phyloP scores from a whole-genome alignment of 1,284 basidiomycete species.

The Vanrija pseudolonga region DNA sequence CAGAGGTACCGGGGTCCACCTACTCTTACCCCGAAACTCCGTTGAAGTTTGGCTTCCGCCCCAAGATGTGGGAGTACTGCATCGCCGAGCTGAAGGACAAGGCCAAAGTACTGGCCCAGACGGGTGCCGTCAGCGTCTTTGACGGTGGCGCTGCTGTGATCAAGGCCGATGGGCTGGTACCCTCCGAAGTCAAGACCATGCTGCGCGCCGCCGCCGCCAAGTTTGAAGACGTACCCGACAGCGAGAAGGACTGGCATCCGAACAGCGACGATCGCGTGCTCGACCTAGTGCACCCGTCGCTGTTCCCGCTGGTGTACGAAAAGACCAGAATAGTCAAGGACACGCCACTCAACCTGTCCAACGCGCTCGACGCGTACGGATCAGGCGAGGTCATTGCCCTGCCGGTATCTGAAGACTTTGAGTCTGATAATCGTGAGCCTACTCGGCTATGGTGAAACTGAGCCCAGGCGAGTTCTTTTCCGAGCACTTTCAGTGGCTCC shows the following conservation, averaged over 20 bases:
- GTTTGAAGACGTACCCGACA: conserved; percentile 3
- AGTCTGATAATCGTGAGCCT: no score
- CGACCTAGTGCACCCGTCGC: conserved; percentile 14
- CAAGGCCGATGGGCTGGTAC: neutral
- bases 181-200: neutral
- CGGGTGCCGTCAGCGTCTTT: neutral
- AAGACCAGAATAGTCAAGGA: conserved; percentile 4
- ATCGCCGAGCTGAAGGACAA: conserved; percentile 13
- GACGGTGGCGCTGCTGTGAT: conserved; percentile 1
- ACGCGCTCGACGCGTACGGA: neutral
- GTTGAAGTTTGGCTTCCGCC: neutral
- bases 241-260: conserved; percentile 18
- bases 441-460: no score
- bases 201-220: neutral
- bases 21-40: neutral
- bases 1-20: neutral
- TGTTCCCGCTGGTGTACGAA: conserved; percentile 13
- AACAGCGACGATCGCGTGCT: conserved; percentile 6
- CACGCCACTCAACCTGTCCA: neutral
- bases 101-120: conserved; percentile 2
- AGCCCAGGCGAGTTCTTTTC: neutral
- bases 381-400: neutral
- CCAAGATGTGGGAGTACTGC: conserved; percentile 7
- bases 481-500: conserved; percentile 16
- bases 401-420: no score